These are phyloP conservation scores for Suhomyces pyralidae DNA, from an alignment of 805 yeast species.

Conservation along the genomic window DNA sequence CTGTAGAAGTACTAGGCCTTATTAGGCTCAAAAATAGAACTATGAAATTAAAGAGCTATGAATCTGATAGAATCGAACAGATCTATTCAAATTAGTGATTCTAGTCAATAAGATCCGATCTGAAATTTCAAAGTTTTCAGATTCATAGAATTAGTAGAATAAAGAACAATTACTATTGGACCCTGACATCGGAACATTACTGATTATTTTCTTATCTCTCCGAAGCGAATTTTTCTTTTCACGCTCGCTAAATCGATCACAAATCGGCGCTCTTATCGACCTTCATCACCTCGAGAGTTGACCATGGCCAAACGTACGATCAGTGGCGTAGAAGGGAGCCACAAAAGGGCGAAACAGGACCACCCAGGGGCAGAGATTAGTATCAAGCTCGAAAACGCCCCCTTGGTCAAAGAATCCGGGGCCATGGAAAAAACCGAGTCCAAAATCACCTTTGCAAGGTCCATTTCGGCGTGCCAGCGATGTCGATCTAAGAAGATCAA, in stretches of 20 bases:
- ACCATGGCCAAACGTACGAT: slow-evolving; percentile 2
- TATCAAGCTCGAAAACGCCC: background rate
- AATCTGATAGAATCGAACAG: too few relatives aligned
- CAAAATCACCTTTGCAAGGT: slow-evolving; percentile 26
- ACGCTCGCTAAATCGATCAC: background rate
- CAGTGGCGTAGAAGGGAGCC: background rate
- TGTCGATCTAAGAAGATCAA: slow-evolving; percentile 67
- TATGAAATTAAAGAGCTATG: too few relatives aligned
- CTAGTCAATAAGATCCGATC: too few relatives aligned
- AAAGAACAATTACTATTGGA: background rate
- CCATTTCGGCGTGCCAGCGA: slow-evolving; percentile 82
- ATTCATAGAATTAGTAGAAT: too few relatives aligned
- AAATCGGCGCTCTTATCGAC: background rate
- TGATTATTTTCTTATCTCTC: background rate
- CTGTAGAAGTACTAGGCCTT: too few relatives aligned
- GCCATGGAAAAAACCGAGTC: background rate
- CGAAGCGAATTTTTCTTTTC: background rate
- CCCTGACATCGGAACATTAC: background rate
- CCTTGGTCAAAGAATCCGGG: background rate
- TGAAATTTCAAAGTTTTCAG: too few relatives aligned
- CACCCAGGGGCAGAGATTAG: background rate
- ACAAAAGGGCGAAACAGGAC: background rate
- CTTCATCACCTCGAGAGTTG: background rate
- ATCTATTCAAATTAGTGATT: too few relatives aligned
- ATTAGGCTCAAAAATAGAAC: too few relatives aligned